phyloP scores from a whole-genome alignment of 1,139 yeast genomes.

The Spathaspora sp. region DNA sequence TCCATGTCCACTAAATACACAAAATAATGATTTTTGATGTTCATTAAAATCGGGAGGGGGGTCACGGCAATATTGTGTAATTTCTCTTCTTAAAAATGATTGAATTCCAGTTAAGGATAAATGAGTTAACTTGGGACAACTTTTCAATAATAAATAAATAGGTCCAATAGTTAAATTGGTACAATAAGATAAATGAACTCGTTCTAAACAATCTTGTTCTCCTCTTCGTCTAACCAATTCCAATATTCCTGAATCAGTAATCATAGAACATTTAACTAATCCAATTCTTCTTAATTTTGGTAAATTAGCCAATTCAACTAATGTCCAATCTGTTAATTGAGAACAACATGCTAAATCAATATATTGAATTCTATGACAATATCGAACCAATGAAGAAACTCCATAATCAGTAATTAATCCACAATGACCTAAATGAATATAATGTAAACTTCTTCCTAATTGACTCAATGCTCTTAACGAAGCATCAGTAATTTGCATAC shows the following conservation, averaged over 20 bases:
- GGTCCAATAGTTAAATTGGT: slow-evolving; percentile 73
- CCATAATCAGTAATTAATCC: slow-evolving; percentile 87
- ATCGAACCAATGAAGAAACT: slow-evolving; percentile 69
- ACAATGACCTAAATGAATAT: slow-evolving; percentile 93
- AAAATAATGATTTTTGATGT: slow-evolving; percentile 81
- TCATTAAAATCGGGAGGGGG: slow-evolving; percentile 93
- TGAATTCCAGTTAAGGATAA: slow-evolving; percentile 85
- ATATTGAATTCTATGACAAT: slow-evolving; percentile 84
- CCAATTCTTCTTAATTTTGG: slow-evolving; percentile 90
- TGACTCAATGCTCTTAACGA: slow-evolving; percentile 70
- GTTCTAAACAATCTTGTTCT: slow-evolving; percentile 73
- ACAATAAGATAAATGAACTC: slow-evolving; percentile 93
- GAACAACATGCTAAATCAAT: slow-evolving; percentile 95
- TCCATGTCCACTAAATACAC: slow-evolving; percentile 93
- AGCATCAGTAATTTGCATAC: slow-evolving; percentile 83
- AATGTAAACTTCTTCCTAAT: slow-evolving; percentile 81
- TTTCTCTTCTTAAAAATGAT: slow-evolving; percentile 82
- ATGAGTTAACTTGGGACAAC: slow-evolving; percentile 87
- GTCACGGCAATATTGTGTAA: slow-evolving; percentile 86
- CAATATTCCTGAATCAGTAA: slow-evolving; percentile 82
- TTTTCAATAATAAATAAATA: slow-evolving; percentile 68
- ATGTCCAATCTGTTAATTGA: slow-evolving; percentile 82
- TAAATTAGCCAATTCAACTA: slow-evolving; percentile 72
- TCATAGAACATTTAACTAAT: slow-evolving; percentile 83
- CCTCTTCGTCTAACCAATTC: slow-evolving; percentile 77